Percentiles rank a stretch among this genome's conserved stretches.
Conservation (phyloP, 2,329 filamentous ascomycete genomes). For the Rhexocercosporidium sp. region DNA sequence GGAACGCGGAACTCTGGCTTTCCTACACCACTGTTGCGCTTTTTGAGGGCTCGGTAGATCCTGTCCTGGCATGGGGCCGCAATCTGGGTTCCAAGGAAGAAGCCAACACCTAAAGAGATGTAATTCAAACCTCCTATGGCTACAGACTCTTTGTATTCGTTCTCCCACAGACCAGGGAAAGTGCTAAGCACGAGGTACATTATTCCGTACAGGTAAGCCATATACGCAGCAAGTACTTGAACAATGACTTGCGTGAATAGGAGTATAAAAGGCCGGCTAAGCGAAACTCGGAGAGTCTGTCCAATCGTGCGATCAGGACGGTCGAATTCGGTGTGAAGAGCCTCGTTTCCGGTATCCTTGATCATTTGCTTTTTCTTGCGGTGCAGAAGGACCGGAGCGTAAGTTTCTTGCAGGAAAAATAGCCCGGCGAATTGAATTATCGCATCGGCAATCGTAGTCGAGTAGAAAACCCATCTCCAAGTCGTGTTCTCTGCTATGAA, state of each 20-base stretch:
- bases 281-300: slow-evolving; percentile 46
- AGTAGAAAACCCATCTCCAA: slow-evolving; percentile 61
- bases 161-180: slow-evolving; percentile 63
- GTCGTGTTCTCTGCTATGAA: slow-evolving; percentile 53
- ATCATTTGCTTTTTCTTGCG: slow-evolving; percentile 51
- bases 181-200: slow-evolving; percentile 63
- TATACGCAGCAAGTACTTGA: slow-evolving; percentile 57
- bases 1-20: slow-evolving; percentile 68
- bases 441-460: slow-evolving; percentile 51
- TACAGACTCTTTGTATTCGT: slow-evolving; percentile 58
- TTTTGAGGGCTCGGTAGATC: slow-evolving; percentile 37
- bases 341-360: slow-evolving; percentile 56
- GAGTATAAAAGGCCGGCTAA: slow-evolving; percentile 55
- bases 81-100: slow-evolving; percentile 44
- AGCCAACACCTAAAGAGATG: slow-evolving; percentile 54
- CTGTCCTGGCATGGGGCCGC: slow-evolving; percentile 42
- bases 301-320: slow-evolving; percentile 42
- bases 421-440: slow-evolving; percentile 50
- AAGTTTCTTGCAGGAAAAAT: slow-evolving; percentile 54
- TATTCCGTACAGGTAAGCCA: slow-evolving; percentile 57
- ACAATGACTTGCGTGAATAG: slow-evolving; percentile 59
- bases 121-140: slow-evolving; percentile 64
- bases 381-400: slow-evolving; percentile 53
- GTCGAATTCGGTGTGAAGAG: slow-evolving; percentile 55
- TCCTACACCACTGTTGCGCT: slow-evolving; percentile 38